Evolutionary conservation across 2,329 filamentous ascomycete genomes (phyloP).

Genomic region (Byssothecium circinans): DNA sequence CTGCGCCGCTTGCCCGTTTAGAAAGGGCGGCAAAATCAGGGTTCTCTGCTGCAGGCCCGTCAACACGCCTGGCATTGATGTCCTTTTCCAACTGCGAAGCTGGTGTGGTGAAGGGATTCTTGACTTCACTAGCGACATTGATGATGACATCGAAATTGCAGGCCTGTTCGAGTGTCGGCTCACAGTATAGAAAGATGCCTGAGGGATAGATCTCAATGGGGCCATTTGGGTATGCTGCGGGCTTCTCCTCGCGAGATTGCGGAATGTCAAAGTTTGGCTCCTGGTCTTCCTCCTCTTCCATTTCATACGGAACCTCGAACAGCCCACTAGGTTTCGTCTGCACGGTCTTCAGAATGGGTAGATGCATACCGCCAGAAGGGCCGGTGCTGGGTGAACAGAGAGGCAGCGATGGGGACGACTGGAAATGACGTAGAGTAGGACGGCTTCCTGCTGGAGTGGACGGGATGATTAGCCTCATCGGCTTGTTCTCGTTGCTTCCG

Average conservation of each 20-base stretch:
- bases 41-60: slow-evolving; percentile 39
- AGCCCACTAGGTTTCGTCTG: slow-evolving; percentile 41
- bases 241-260: slow-evolving; percentile 68
- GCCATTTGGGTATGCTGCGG: slow-evolving; percentile 78
- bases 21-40: slow-evolving; percentile 41
- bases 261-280: slow-evolving; percentile 58
- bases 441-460: slow-evolving; percentile 59
- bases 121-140: slow-evolving; percentile 81
- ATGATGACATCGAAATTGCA: slow-evolving; percentile 79
- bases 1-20: slow-evolving; percentile 26
- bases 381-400: slow-evolving; percentile 56
- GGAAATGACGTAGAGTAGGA: slow-evolving; percentile 59
- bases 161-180: slow-evolving; percentile 77
- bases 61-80: slow-evolving; percentile 38
- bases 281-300: slow-evolving; percentile 68
- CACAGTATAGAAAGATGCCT: slow-evolving; percentile 75
- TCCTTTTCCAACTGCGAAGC: slow-evolving; percentile 34
- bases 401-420: slow-evolving; percentile 63
- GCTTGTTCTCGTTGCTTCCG: slow-evolving; percentile 59
- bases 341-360: slow-evolving; percentile 46
- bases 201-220: slow-evolving; percentile 81
- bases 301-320: slow-evolving; percentile 67
- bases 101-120: slow-evolving; percentile 65
- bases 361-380: slow-evolving; percentile 54
- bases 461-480: slow-evolving; percentile 59